Evolutionary conservation across 148 eudicot genomes (phyloP), one percentile per base, ranked within the genome.

Genomic region (Chenopodium quinoa): DNA sequence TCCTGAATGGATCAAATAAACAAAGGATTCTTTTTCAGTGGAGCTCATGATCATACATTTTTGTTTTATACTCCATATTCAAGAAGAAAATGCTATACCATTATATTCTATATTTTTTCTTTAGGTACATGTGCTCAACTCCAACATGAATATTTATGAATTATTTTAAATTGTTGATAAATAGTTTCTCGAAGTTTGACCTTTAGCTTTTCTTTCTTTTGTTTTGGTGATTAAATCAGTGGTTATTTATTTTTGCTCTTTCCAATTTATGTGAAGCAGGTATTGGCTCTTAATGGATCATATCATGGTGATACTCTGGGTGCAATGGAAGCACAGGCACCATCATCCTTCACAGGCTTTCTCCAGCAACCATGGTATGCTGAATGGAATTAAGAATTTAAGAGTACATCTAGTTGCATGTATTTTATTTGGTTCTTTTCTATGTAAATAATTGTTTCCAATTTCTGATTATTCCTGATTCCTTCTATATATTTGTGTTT

Each of bases 251-350:
- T 40, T 20, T 75, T 7, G 37, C 81, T 40, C 72, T 74, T 44
- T 62, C n/a, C 75, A 1, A 32, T 77, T 79, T 68, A 62, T 56
- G 31, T 80, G 8, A 86, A 79, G 75, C 80, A 96, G 99, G 99
- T 96, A 29, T 75, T 96, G 78, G 99, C 95, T 79, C 97, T 96
- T 74, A 90, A 78, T 81, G 99, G 99, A 83, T 93, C 98, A 78
- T 96, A 96, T 84, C 99, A 96, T 81, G 99, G 99, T 84, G 99
- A 96, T 85, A 96, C 99, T 37, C 88, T 96, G 85, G 99, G 99
- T 72, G 99, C 99, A 40, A 96, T 96, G 99, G 99, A 96, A 89
- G 99, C 99, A 60, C 99, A 93, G 80, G 93, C 99, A 75, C 98
- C 99, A 50, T 93, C 99, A 40, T 82, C 90, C 60, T 96, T 89